These are phyloP conservation scores for Paramecium octaurelia DNA, from an alignment of 73 alveolate species.

Conservation along the genomic window DNA sequence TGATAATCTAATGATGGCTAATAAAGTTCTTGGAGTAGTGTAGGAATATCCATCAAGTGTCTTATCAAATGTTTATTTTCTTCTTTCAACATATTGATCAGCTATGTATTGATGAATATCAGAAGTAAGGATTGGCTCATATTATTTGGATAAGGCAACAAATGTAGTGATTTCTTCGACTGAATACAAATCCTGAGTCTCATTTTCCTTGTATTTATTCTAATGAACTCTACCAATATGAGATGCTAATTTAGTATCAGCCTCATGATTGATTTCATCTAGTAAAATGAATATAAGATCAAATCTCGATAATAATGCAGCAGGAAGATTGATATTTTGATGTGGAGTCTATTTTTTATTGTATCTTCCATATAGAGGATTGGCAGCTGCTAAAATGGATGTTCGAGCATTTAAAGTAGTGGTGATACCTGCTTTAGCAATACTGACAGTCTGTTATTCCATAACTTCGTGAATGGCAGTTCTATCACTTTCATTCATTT, in stretches of 20 bases:
- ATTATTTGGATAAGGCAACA: constrained; percentile 83
- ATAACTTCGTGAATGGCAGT: constrained; percentile 96
- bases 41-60: constrained; percentile 84
- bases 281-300: constrained; percentile 89
- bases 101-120: constrained; percentile 87
- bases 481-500: constrained; percentile 96
- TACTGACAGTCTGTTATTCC: constrained; percentile 98
- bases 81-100: constrained; percentile 87
- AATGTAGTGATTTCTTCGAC: constrained; percentile 82
- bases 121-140: constrained; percentile 78
- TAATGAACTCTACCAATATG: constrained; percentile 68
- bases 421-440: constrained; percentile 98
- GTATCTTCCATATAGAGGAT: constrained; percentile 96
- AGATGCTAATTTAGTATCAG: constrained; percentile 80
- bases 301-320: constrained; percentile 97
- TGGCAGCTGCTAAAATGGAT: constrained; percentile 98
- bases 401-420: constrained; percentile 96
- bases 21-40: constrained; percentile 96
- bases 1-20: constrained; percentile 91
- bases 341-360: constrained; percentile 81
- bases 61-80: constrained; percentile 73
- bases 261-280: constrained; percentile 85
- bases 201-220: constrained; percentile 45
- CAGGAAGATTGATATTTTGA: constrained; percentile 97
- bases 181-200: constrained; percentile 62